Evolutionary conservation across 2,329 filamentous ascomycete species (phyloP), one percentile per base, ranked within the genome.

Genomic region (Trichoderma sp.): DNA sequence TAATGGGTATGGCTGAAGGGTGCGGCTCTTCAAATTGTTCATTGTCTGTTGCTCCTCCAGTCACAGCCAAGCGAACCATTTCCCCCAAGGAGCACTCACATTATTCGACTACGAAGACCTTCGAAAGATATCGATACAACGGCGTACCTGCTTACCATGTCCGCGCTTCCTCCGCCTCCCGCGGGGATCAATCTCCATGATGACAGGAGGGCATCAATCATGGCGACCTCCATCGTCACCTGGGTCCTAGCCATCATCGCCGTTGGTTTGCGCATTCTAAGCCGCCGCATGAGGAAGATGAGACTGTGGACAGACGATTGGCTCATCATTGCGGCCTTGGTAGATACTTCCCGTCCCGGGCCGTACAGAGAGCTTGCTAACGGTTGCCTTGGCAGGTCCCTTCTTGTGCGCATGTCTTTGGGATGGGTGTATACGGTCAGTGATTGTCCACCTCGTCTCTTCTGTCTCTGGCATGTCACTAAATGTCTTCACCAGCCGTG

Each of bases 261-360:
- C 14, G 65, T 73, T 10, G 54, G 17, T 2, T 64, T 72, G 24
- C 68, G 72, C 9, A 64, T 73, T 9, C 7, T 67, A 0, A 63
- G 68, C 7, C 71, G 70, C 17, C 66, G 48, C 7, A 66, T 73
- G 12, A 70, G 69, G 24, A 44, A 62, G 0, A 57, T 68, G 14
- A 14, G 28, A 3, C 61, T 72, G 0, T 72, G 71, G 71, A 44
- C 66, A 52, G 72, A 73, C 19, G 72, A 72, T 45, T 73, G 68
- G 66, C 59, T 73, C 47, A 70, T 72, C 17, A 50, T 71, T 15
- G 55, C 64, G 5, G 56, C 71, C 7, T n/a, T 73, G 66, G 72
- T 73, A 66, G 9, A 65, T 44, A 5, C 7, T 21, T 24, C 10
- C 34, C 9, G 39, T n/a, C 30, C 26, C 28, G 19, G 12, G 21